These are phyloP conservation scores for Isabelozyma gotoi DNA, from an alignment of 805 yeast species.

Conservation along the genomic window DNA sequence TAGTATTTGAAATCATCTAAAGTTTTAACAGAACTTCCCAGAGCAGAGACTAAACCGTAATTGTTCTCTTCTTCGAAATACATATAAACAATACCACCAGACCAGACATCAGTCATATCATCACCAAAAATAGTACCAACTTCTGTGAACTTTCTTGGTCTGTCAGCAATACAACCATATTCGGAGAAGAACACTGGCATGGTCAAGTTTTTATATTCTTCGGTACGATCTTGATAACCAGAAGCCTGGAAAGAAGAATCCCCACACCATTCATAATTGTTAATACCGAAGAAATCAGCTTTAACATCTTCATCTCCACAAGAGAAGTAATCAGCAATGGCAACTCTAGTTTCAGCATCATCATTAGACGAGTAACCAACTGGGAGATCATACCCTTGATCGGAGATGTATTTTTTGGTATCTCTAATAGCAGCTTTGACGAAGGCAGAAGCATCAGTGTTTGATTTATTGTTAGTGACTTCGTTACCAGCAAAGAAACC, in stretches of 20 bases:
- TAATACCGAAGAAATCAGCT: slow-evolving; percentile 38
- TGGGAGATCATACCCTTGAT: slow-evolving; percentile 34
- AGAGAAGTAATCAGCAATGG: slow-evolving; percentile 29
- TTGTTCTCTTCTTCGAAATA: slow-evolving; percentile 34
- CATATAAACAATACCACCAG: slow-evolving; percentile 39
- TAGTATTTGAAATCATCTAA: slow-evolving; percentile 54
- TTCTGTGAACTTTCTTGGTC: slow-evolving; percentile 40
- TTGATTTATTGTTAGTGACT: slow-evolving; percentile 28
- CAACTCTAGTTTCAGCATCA: slow-evolving; percentile 27
- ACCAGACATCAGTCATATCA: slow-evolving; percentile 36
- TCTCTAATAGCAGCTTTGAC: slow-evolving; percentile 39
- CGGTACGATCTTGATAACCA: slow-evolving; percentile 35
- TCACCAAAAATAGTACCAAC: slow-evolving; percentile 33
- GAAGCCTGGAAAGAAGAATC: slow-evolving; percentile 34
- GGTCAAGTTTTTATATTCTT: slow-evolving; percentile 24
- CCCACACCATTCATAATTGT: slow-evolving; percentile 45
- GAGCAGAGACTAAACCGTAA: slow-evolving; percentile 43
- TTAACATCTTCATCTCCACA: slow-evolving; percentile 21
- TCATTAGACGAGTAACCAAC: slow-evolving; percentile 43
- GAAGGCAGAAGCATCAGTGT: slow-evolving; percentile 30
- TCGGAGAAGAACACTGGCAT: slow-evolving; percentile 41
- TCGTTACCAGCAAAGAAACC: slow-evolving; percentile 46
- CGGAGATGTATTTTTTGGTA: slow-evolving; percentile 23
- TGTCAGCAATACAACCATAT: slow-evolving; percentile 35
- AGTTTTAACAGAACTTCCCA: slow-evolving; percentile 52